A percentile compares a stretch with the other conserved stretches of the same genome.
These are phyloP conservation scores for Amphicarpaea edgeworthii DNA, from an alignment of 306 rosid species.

Conservation along the genomic window DNA sequence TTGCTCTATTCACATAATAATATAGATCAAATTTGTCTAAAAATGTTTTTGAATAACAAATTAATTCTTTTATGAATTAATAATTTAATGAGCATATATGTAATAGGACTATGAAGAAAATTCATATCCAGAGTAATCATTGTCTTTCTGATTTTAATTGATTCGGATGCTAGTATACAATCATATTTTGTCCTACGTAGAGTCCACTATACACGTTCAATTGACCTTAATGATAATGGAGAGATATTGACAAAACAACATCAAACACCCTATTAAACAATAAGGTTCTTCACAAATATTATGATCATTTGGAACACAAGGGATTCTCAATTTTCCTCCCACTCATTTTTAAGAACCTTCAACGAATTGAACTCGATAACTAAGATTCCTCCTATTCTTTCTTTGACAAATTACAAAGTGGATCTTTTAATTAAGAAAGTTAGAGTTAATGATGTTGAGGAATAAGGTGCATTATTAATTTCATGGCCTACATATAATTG, in stretches of 20 bases:
- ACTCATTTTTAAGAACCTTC: conserved; percentile 34
- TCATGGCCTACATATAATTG: not conserved
- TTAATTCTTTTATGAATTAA: too few species aligned
- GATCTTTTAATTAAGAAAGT: not conserved
- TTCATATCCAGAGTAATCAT: not conserved
- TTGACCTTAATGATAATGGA: not conserved
- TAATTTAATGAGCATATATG: too few species aligned
- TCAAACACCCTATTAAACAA: not conserved
- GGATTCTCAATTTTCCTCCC: conserved; percentile 11
- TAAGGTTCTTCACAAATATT: not conserved
- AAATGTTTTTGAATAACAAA: too few species aligned
- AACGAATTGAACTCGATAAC: not conserved
- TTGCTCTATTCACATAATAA: too few species aligned
- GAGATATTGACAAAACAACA: not conserved
- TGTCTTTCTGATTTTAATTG: not conserved
- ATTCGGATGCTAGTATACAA: not conserved
- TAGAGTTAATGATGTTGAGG: not conserved
- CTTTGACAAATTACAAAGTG: not conserved
- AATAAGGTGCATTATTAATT: not conserved
- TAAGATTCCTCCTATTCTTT: not conserved
- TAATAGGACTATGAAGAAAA: not conserved
- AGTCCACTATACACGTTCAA: conserved; percentile 13
- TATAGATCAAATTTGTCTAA: too few species aligned
- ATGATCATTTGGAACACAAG: conserved; percentile 1
- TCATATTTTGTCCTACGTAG: conserved; percentile 1